These are phyloP conservation scores for Cutaneotrichosporon cavernicola DNA, from an alignment of 1,284 basidiomycete genomes.

Conservation along the genomic window DNA sequence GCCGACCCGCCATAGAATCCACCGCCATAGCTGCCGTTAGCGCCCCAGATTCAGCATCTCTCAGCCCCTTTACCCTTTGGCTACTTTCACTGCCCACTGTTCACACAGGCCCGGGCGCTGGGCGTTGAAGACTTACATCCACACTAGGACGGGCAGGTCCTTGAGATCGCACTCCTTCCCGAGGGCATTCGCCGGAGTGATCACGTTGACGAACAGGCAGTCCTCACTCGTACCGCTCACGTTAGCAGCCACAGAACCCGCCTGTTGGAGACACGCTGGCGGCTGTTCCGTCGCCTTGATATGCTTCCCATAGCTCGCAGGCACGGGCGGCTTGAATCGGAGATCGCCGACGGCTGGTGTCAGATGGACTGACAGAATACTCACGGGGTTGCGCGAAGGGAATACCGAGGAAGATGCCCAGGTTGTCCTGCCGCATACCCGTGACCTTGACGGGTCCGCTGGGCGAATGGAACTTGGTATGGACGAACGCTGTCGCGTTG, in stretches of 20 bases:
- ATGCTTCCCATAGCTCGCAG: conserved; percentile 28
- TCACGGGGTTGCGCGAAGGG: conserved; percentile 20
- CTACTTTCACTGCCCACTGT: no score
- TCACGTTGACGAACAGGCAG: conserved; percentile 54
- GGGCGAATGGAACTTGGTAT: neutral
- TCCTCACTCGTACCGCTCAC: conserved; percentile 44
- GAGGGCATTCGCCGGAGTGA: conserved; percentile 24
- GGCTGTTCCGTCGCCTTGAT: conserved; percentile 30
- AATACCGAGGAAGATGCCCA: conserved; percentile 18
- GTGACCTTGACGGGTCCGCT: neutral
- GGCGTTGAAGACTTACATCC: conserved; percentile 28
- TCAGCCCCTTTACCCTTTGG: neutral
- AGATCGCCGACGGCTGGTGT: conserved; percentile 55
- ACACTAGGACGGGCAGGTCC: conserved; percentile 47
- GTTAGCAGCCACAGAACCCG: conserved; percentile 19
- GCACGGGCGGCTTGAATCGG: conserved; percentile 53
- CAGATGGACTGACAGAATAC: neutral
- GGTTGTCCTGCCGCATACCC: conserved; percentile 1
- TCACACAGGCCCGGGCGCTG: no score
- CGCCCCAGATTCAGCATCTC: neutral
- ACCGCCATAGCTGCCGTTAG: conserved; percentile 41
- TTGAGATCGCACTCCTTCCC: neutral
- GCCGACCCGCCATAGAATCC: conserved; percentile 32
- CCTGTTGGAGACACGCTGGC: conserved; percentile 41
- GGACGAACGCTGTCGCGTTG: neutral